Percentiles rank a stretch among this genome's conserved stretches.
These are phyloP conservation scores for Calonectria hongkongensis DNA, from an alignment of 2,329 filamentous ascomycete species.

Conservation along the genomic window DNA sequence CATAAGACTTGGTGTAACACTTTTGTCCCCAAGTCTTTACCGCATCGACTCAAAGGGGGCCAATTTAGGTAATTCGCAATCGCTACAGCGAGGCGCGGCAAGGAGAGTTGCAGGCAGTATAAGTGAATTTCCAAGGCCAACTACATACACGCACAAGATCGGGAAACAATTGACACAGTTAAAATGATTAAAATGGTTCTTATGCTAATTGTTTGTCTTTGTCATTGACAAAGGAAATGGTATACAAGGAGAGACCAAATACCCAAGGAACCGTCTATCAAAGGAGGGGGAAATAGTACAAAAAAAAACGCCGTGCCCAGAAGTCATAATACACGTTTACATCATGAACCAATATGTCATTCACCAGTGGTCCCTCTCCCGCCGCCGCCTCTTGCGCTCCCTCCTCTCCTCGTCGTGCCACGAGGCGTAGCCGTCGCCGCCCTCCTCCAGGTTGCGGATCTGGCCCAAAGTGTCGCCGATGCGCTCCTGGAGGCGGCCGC, in stretches of 20 bases:
- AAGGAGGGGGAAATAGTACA: background rate
- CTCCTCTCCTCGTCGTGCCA: slow-evolving; percentile 28
- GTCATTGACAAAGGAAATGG: background rate
- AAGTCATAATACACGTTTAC: background rate
- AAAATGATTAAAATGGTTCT: background rate
- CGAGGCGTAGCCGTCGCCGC: slow-evolving; percentile 22
- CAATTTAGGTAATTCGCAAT: background rate
- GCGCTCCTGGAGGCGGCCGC: slow-evolving; percentile 51
- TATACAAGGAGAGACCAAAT: background rate
- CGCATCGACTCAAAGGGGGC: background rate
- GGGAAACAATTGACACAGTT: background rate
- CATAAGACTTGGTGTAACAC: background rate
- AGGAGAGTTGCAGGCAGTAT: background rate
- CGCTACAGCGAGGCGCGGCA: background rate
- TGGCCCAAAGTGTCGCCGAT: slow-evolving; percentile 52
- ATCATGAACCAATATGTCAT: background rate
- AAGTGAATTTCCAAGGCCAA: slow-evolving; percentile 1
- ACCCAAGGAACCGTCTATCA: slow-evolving; percentile 15
- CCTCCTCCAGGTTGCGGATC: slow-evolving; percentile 48
- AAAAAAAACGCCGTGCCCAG: background rate
- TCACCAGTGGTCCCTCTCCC: slow-evolving; percentile 35
- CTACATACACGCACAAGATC: background rate
- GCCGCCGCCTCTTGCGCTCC: slow-evolving; percentile 38
- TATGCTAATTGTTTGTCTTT: background rate
- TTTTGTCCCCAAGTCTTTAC: background rate